phyloP scores from a whole-genome alignment of 2,329 filamentous ascomycete genomes.

The Xylaria sp. region DNA sequence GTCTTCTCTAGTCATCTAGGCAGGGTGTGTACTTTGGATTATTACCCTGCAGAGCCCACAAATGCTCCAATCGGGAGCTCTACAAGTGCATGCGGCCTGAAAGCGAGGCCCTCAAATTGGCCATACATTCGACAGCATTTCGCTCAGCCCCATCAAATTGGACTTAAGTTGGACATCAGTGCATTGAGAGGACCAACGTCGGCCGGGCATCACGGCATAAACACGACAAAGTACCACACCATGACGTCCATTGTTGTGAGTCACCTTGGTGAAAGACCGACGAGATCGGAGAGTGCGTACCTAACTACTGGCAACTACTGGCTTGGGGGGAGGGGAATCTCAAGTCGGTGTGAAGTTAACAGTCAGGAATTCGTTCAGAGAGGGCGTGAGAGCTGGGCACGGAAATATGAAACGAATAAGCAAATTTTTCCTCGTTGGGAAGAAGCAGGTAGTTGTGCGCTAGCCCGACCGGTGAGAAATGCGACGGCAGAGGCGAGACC shows the following conservation, averaged over 20 bases:
- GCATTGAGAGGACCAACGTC: constrained; percentile 43
- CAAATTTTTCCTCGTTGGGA: constrained; percentile 26
- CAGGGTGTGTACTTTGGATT: constrained; percentile 33
- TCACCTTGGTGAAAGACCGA: constrained; percentile 42
- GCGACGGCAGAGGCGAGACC: constrained; percentile 22
- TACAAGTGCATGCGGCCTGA: constrained; percentile 44
- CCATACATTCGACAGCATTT: constrained; percentile 44
- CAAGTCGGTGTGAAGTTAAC: constrained; percentile 16
- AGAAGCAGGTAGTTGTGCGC: constrained; percentile 1
- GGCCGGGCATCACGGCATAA: constrained; percentile 49
- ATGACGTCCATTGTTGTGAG: constrained; percentile 46
- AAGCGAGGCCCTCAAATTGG: constrained; percentile 44
- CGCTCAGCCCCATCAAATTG: constrained; percentile 41
- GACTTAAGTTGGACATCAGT: constrained; percentile 50
- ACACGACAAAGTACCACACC: constrained; percentile 39
- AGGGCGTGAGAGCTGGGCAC: constrained; percentile 9
- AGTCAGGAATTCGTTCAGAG: neutral
- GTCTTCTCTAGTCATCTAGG: constrained; percentile 16
- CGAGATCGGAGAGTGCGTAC: constrained; percentile 25
- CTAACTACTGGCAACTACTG: constrained; percentile 14
- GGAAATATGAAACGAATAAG: constrained; percentile 25
- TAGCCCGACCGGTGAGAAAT: constrained; percentile 32
- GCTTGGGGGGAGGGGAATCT: constrained; percentile 5
- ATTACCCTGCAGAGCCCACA: constrained; percentile 33
- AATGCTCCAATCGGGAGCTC: constrained; percentile 45